Percentiles rank a stretch among this genome's conserved stretches.
Evolutionary conservation across 2,329 filamentous ascomycete genomes (phyloP).

Genomic region (Diaporthe amygdali): DNA sequence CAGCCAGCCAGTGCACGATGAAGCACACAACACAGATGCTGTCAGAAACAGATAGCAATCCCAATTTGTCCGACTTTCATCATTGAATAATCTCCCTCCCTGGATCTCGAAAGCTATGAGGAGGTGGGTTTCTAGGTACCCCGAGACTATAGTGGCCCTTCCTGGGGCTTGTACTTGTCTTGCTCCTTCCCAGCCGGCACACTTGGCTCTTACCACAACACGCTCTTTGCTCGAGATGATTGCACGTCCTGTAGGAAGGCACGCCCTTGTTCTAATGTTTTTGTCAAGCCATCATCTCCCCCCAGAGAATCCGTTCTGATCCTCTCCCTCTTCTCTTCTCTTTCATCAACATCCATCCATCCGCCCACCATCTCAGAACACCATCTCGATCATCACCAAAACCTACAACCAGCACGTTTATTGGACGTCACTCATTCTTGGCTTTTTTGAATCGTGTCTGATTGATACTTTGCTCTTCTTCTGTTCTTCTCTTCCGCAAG

Average conservation of each 20-base stretch:
- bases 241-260: not conserved
- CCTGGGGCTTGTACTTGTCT: not conserved
- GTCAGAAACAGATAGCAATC: not conserved
- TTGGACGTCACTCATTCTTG: conserved; percentile 27
- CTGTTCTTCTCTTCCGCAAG: conserved; percentile 4
- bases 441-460: conserved; percentile 27
- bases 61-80: not conserved
- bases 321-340: conserved; percentile 14
- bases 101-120: too few relatives aligned
- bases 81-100: not conserved
- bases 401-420: conserved; percentile 28
- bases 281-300: not conserved
- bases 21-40: not conserved
- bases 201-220: not conserved
- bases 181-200: not conserved
- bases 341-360: conserved; percentile 14
- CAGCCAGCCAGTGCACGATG: not conserved
- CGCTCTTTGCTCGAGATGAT: not conserved
- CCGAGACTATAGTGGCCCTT: not conserved
- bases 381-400: conserved; percentile 19
- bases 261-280: not conserved
- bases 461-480: conserved; percentile 3
- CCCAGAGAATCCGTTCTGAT: not conserved
- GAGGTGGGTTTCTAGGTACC: not conserved
- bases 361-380: conserved; percentile 14